Evolutionary conservation across 768 basidiomycete species (phyloP).

Genomic region (Kwoniella bestiolae): DNA sequence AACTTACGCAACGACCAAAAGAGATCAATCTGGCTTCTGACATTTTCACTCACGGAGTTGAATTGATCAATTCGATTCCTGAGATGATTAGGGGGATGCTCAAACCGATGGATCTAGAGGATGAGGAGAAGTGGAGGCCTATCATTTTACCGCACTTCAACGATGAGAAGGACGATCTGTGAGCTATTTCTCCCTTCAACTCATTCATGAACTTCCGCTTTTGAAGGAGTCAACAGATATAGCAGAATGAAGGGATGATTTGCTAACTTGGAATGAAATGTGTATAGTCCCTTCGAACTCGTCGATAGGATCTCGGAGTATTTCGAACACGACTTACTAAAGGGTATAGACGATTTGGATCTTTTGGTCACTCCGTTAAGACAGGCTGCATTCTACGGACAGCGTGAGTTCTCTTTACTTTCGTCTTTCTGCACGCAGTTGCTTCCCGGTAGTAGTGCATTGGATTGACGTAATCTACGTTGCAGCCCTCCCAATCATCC

Average conservation of each 20-base stretch:
- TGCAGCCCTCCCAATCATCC: slow-evolving; percentile 25
- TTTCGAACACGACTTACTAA: slow-evolving; percentile 28
- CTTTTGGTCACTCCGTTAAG: slow-evolving; percentile 29
- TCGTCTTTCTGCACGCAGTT: background rate
- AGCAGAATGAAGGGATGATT: too few relatives aligned
- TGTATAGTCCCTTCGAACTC: slow-evolving; percentile 8
- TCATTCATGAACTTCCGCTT: background rate
- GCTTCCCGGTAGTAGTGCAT: background rate
- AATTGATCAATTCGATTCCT: slow-evolving; percentile 20
- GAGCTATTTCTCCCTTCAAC: slow-evolving; percentile 8
- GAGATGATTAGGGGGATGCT: background rate
- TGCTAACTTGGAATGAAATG: too few relatives aligned
- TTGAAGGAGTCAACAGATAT: too few relatives aligned
- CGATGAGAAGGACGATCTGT: slow-evolving; percentile 7
- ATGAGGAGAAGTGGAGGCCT: slow-evolving; percentile 13
- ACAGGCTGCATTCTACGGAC: slow-evolving; percentile 20
- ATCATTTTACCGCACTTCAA: slow-evolving; percentile 30
- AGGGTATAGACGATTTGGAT: slow-evolving; percentile 35
- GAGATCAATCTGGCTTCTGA: slow-evolving; percentile 3
- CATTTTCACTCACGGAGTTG: slow-evolving; percentile 22
- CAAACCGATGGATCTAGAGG: background rate
- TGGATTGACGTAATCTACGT: background rate
- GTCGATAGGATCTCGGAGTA: slow-evolving; percentile 31
- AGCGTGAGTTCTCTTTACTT: slow-evolving; percentile 27
- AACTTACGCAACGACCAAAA: background rate